Percentiles rank a stretch among this genome's conserved stretches.
Conservation (phyloP, 179 eudicot genomes). For the Actinidia arguta region DNA sequence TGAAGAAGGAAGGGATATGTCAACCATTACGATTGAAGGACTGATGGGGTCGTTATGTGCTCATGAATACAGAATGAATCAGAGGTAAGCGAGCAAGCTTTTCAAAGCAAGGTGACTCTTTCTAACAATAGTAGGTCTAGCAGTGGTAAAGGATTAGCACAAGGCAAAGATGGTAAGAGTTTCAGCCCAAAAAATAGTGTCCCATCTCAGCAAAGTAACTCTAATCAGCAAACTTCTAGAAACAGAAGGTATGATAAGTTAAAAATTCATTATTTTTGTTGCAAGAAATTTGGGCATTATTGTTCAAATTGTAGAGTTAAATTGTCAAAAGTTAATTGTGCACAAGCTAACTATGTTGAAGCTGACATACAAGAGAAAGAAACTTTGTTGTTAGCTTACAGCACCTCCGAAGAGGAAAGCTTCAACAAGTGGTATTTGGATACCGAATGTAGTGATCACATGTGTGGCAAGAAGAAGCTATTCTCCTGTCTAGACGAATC, state of each 20-base stretch:
- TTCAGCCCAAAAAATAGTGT: background rate
- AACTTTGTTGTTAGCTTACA: background rate
- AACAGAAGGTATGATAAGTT: background rate
- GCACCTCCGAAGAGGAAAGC: background rate
- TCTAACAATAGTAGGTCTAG: background rate
- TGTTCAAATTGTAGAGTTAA: background rate
- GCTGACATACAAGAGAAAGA: conserved; percentile 8
- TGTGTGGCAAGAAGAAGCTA: conserved; percentile 13
- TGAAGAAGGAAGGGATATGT: background rate
- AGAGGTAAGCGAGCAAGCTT: background rate
- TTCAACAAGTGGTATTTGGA: conserved; percentile 10
- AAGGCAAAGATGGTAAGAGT: conserved; percentile 6
- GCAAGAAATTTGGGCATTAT: background rate
- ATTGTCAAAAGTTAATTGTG: background rate
- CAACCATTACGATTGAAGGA: background rate
- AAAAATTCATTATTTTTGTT: background rate
- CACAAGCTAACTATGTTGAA: background rate
- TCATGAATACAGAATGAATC: background rate
- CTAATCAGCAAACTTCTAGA: background rate
- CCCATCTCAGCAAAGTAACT: background rate
- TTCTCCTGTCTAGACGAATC: conserved; percentile 2
- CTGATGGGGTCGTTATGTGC: background rate
- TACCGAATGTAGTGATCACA: conserved; percentile 14
- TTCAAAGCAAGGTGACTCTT: background rate
- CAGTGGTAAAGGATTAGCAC: background rate